phyloP scores from a whole-genome alignment of 352 stramenopile genomes.

The Salisapilia sapeloensis region DNA sequence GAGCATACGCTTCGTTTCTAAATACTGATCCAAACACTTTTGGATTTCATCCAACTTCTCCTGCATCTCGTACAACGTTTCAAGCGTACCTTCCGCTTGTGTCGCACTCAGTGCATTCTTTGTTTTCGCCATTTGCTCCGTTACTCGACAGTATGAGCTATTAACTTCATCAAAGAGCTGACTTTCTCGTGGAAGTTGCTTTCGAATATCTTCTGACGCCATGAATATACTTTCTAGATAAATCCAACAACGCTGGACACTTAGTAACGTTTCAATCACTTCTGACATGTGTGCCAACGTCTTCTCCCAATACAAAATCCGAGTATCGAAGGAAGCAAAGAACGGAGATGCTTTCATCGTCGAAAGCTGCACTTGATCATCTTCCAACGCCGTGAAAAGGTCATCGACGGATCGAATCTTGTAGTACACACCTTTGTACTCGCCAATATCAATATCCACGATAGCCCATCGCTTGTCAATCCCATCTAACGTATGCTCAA shows the following conservation, averaged over 20 bases:
- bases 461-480: conserved; percentile 79
- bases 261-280: conserved; percentile 78
- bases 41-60: conserved; percentile 79
- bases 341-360: conserved; percentile 91
- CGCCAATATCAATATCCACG: conserved; percentile 82
- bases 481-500: conserved; percentile 76
- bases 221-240: conserved; percentile 94
- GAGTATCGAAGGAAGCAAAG: conserved; percentile 79
- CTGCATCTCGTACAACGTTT: conserved; percentile 64
- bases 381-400: conserved; percentile 80
- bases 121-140: conserved; percentile 50
- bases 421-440: conserved; percentile 88
- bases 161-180: conserved; percentile 82
- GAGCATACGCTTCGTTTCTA: conserved; percentile 78
- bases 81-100: conserved; percentile 31
- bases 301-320: conserved; percentile 83
- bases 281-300: conserved; percentile 76
- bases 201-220: conserved; percentile 88
- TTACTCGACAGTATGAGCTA: conserved; percentile 51
- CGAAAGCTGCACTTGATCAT: conserved; percentile 85
- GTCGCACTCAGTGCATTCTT: conserved; percentile 64
- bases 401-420: conserved; percentile 86
- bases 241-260: conserved; percentile 89
- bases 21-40: conserved; percentile 76
- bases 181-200: conserved; percentile 81